A percentile compares a stretch with the other conserved stretches of the same genome.
Conservation (phyloP, 1,284 basidiomycete species). For the Flammula alnicola region DNA sequence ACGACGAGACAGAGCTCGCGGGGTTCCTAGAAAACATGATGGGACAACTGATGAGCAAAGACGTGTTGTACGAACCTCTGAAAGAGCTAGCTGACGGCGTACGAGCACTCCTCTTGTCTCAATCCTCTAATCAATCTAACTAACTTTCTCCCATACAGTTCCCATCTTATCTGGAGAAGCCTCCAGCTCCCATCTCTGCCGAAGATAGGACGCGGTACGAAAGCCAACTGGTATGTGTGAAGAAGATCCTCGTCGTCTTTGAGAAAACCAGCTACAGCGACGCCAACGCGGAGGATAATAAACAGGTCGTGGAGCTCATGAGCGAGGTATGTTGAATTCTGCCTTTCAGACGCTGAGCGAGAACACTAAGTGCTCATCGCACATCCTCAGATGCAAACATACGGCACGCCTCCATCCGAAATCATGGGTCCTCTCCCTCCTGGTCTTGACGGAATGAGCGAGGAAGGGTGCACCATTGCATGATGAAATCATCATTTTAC, state of each 20-base stretch:
- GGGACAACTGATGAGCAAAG: conserved; percentile 93
- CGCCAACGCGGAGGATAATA: conserved; percentile 55
- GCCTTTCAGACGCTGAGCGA: not conserved
- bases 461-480: conserved; percentile 53
- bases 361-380: not conserved
- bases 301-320: conserved; percentile 73
- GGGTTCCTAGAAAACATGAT: conserved; percentile 90
- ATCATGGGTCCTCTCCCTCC: conserved; percentile 92
- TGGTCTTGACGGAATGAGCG: conserved; percentile 60
- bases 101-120: conserved; percentile 19
- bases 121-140: not conserved
- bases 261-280: conserved; percentile 72
- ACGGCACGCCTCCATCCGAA: conserved; percentile 88
- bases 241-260: conserved; percentile 76
- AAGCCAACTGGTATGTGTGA: conserved; percentile 69
- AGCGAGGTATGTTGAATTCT: conserved; percentile 58
- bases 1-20: conserved; percentile 52
- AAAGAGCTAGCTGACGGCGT: conserved; percentile 89
- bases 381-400: conserved; percentile 74
- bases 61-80: conserved; percentile 91
- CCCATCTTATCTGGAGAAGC: conserved; percentile 75
- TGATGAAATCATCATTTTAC: conserved; percentile 21
- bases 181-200: conserved; percentile 50
- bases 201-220: conserved; percentile 76
- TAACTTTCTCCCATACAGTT: conserved; percentile 56